Evolutionary conservation across 495 filamentous ascomycete genomes (phyloP).

Genomic region (Aspergillus wentii): DNA sequence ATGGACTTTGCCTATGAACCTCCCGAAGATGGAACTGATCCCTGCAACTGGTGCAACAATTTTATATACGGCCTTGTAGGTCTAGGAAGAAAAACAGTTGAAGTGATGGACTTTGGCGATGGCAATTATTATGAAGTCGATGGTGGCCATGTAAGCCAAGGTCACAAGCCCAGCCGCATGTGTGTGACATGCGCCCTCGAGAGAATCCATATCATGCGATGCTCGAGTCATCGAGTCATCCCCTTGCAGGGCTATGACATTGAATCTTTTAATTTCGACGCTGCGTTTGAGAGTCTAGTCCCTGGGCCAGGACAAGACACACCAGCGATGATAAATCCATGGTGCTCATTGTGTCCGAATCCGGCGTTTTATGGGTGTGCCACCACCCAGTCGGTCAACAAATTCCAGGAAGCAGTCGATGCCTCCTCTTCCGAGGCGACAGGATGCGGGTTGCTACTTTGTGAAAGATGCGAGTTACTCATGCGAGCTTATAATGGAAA

Average conservation of each 20-base stretch:
- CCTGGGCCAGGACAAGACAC: conserved; percentile 2
- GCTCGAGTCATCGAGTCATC: conserved; percentile 22
- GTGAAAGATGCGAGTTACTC: conserved; percentile 28
- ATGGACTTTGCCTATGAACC: conserved; percentile 30
- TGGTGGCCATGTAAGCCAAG: conserved; percentile 24
- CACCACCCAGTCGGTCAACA: conserved; percentile 9
- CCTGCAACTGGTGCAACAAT: conserved; percentile 36
- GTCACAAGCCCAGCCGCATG: conserved; percentile 28
- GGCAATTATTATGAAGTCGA: conserved; percentile 22
- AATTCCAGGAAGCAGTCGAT: conserved; percentile 8
- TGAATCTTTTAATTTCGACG: conserved; percentile 15
- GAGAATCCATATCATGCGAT: conserved; percentile 24
- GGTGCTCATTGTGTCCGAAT: conserved; percentile 37
- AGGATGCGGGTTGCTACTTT: conserved; percentile 39
- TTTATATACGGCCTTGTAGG: conserved; percentile 32
- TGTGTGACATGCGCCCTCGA: conserved; percentile 31
- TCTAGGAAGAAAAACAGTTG: conserved; percentile 17
- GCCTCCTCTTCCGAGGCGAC: conserved; percentile 2
- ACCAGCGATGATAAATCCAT: conserved; percentile 15
- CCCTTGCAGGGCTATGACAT: conserved; percentile 13
- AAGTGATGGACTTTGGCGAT: conserved; percentile 21
- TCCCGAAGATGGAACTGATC: conserved; percentile 9
- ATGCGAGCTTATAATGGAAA: conserved; percentile 18
- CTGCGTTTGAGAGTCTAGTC: conserved; percentile 18
- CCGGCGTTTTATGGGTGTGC: conserved; percentile 32